phyloP scores from a whole-genome alignment of 306 rosid species.

The Citrullus amarus region DNA sequence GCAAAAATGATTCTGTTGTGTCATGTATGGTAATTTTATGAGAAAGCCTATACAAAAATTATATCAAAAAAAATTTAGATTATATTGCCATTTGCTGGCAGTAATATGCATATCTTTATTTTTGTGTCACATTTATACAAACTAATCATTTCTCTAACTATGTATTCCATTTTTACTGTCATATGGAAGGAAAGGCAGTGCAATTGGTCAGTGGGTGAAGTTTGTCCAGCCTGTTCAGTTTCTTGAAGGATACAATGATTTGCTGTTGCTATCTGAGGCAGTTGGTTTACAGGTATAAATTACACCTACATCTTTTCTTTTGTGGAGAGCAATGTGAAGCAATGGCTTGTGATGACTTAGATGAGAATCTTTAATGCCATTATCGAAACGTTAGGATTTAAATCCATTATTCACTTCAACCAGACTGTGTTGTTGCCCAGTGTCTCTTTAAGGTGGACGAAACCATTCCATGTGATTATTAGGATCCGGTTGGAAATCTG shows the following conservation, averaged over 20 bases:
- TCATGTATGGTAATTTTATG: neutral
- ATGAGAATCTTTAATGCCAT: neutral
- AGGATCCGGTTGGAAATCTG: neutral
- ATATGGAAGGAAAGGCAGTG: conserved; percentile 51
- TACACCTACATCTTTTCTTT: neutral
- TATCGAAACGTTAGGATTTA: neutral
- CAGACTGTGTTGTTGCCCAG: neutral
- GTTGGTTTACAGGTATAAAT: conserved; percentile 86
- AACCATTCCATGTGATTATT: neutral
- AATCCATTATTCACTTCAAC: neutral
- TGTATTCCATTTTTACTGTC: neutral
- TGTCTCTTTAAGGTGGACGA: neutral
- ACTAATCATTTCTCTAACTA: neutral
- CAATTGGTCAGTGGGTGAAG: conserved; percentile 65
- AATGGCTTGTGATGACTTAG: neutral
- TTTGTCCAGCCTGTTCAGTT: conserved; percentile 66
- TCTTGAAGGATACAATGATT: conserved; percentile 63
- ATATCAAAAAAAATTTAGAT: neutral
- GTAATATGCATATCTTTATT: neutral
- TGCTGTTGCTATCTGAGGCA: conserved; percentile 57
- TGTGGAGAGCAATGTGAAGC: neutral
- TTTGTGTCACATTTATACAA: too few relatives aligned
- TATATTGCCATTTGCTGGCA: neutral
- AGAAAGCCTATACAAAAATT: neutral
- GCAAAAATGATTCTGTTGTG: neutral